phyloP scores from a whole-genome alignment of 257 asterid genomes.

The Fraxinus anomala region DNA sequence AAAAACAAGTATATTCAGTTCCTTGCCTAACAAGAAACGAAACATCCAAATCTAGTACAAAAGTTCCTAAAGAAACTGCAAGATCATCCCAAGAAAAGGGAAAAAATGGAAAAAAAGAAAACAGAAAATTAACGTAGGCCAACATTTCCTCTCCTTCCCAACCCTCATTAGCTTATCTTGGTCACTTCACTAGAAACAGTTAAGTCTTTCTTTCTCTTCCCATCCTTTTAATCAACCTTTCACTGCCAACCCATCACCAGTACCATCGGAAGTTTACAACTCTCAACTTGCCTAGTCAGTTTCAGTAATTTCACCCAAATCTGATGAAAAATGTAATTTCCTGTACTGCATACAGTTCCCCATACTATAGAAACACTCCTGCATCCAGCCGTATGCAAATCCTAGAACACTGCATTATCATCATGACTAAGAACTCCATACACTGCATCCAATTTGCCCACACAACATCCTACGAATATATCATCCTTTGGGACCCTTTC shows the following conservation, averaged over 20 bases:
- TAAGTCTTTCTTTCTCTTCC: not conserved
- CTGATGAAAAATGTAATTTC: not conserved
- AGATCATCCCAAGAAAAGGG: not conserved
- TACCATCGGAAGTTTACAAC: not conserved
- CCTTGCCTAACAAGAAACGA: conserved; percentile 16
- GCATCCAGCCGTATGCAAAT: not conserved
- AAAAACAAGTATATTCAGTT: not conserved
- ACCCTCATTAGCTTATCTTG: not conserved
- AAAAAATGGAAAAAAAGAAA: not conserved
- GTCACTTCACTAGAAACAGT: not conserved
- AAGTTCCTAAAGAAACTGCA: not conserved
- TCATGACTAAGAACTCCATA: not conserved
- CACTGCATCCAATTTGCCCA: not conserved
- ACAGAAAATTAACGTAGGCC: conserved; percentile 1
- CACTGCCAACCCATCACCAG: not conserved
- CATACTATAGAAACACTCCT: not conserved
- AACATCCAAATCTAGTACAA: conserved; percentile 10
- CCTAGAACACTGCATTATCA: not conserved
- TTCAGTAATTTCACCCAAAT: not conserved
- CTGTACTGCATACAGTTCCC: not conserved
- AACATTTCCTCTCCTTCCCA: not conserved
- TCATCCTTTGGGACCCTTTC: not conserved
- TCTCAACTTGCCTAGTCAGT: not conserved
- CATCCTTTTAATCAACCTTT: not conserved
- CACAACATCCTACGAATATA: not conserved